Base-by-base conservation (phyloP, 2,329 filamentous ascomycete species). In the Clonostachys rosea region DNA sequence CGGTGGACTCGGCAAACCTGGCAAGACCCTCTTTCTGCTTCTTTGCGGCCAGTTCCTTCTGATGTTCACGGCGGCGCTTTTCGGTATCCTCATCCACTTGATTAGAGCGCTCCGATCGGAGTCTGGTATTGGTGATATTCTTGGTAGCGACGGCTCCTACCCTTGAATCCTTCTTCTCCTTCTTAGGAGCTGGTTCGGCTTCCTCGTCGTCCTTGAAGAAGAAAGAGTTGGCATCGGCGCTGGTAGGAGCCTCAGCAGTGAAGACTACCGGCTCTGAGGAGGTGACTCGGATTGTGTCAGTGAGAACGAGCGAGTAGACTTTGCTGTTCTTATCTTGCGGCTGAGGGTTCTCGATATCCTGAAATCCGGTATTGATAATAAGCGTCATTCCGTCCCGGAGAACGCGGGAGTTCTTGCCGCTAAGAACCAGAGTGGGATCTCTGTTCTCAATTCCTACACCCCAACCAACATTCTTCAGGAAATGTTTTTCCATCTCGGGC, bases 201-300 rank as follows among this genome's bases (percentile, higher is more conserved):
- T 95, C 89, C 61, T 95, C 90, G 51, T 96, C 91, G 56, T 97
- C 92, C 62, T 96, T 95, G 75, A 99, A 99, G 71, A 96, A 97
- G 75, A 99, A 99, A 0, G 92, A 96, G 37, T 92, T 92, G 5
- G 91, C 91, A 59, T 97, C 94, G 49, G 95, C 82, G 60, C 96
- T 92, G 30, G 89, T 88, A 3, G 91, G 85, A 1, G 92, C 91
- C 62, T 96, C 91, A 49, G 90, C 91, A 16, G 94, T 99, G 69
- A 99, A 97, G 30, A 96, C 84, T 34, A 91, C 86, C 1, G 87
- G 81, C 44, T 95, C 90, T n/a, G 71, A 71, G 6, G 81, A 75
- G 11, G 87, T 89, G 44, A 96, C 90, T 57, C 94, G 89, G 41
- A 99, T 86, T 1, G 95, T 99, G 67, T 99, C 94, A 2, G 89